phyloP scores from a whole-genome alignment of 1,284 basidiomycete genomes.

The Boletus sp. region DNA sequence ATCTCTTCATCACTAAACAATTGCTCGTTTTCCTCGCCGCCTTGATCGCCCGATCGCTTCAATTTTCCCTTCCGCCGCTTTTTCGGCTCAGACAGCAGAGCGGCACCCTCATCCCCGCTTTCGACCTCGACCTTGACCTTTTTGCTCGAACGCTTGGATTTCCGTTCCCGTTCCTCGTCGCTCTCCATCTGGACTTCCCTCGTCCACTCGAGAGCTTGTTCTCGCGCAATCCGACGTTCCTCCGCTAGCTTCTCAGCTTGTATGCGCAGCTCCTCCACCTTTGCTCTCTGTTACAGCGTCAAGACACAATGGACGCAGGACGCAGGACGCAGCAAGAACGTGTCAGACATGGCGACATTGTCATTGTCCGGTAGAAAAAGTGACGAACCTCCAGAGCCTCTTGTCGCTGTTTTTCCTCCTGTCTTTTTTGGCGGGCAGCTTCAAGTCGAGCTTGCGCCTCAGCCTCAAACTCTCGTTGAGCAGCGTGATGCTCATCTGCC shows the following conservation, averaged over 20 bases:
- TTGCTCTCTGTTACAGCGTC: constrained; percentile 40
- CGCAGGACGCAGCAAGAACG: not conserved
- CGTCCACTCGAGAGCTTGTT: constrained; percentile 76
- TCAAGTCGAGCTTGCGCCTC: constrained; percentile 73
- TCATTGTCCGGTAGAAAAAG: not conserved
- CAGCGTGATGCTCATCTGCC: constrained; percentile 71
- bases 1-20: constrained; percentile 70
- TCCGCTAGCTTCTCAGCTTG: constrained; percentile 72
- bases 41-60: constrained; percentile 40
- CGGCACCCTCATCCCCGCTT: constrained; percentile 52
- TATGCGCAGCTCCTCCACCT: constrained; percentile 53
- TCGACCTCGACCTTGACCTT: constrained; percentile 52
- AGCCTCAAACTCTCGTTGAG: constrained; percentile 72
- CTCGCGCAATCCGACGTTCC: constrained; percentile 68
- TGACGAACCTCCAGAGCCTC: constrained; percentile 55
- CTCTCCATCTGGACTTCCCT: constrained; percentile 62
- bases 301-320: not conserved
- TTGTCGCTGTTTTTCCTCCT: constrained; percentile 59
- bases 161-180: constrained; percentile 71
- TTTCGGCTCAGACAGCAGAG: constrained; percentile 45
- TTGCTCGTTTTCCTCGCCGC: constrained; percentile 47
- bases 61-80: constrained; percentile 45
- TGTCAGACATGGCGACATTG: not conserved
- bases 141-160: constrained; percentile 51
- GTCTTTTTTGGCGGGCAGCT: constrained; percentile 62